These are phyloP conservation scores for Epichloe glyceriae DNA, from an alignment of 2,329 filamentous ascomycete species.

Conservation along the genomic window DNA sequence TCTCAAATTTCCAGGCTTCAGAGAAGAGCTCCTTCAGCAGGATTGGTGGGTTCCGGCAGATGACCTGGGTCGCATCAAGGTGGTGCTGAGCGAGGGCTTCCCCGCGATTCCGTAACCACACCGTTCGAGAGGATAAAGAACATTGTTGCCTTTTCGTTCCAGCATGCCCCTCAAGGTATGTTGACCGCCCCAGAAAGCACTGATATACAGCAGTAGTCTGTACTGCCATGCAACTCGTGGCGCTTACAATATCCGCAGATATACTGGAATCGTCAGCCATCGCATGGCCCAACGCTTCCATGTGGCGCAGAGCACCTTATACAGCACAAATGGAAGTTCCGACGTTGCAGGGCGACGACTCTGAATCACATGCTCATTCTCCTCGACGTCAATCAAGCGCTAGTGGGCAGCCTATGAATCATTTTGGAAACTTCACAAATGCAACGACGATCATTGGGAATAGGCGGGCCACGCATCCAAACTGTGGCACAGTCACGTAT, in stretches of 20 bases:
- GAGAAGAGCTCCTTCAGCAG: slow-evolving; percentile 54
- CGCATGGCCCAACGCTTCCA: slow-evolving; percentile 63
- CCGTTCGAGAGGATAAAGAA: slow-evolving; percentile 59
- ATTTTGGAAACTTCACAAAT: not conserved
- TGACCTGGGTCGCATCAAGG: slow-evolving; percentile 59
- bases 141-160: slow-evolving; percentile 67
- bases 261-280: slow-evolving; percentile 61
- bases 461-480: slow-evolving; percentile 7
- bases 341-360: slow-evolving; percentile 29
- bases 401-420: not conserved
- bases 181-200: slow-evolving; percentile 1
- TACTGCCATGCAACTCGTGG: not conserved
- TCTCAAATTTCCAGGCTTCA: slow-evolving; percentile 63
- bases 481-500: not conserved
- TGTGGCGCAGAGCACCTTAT: slow-evolving; percentile 46
- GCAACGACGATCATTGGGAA: not conserved
- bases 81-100: slow-evolving; percentile 61
- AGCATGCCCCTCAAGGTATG: slow-evolving; percentile 67
- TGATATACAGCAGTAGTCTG: not conserved
- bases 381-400: slow-evolving; percentile 29
- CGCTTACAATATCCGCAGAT: slow-evolving; percentile 26
- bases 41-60: slow-evolving; percentile 61
- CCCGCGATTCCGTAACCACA: slow-evolving; percentile 34
- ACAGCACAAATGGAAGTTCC: slow-evolving; percentile 28
- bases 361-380: slow-evolving; percentile 51